Conservation (phyloP, 1,284 basidiomycete genomes). For the Phylloboletellus chloephorus region DNA sequence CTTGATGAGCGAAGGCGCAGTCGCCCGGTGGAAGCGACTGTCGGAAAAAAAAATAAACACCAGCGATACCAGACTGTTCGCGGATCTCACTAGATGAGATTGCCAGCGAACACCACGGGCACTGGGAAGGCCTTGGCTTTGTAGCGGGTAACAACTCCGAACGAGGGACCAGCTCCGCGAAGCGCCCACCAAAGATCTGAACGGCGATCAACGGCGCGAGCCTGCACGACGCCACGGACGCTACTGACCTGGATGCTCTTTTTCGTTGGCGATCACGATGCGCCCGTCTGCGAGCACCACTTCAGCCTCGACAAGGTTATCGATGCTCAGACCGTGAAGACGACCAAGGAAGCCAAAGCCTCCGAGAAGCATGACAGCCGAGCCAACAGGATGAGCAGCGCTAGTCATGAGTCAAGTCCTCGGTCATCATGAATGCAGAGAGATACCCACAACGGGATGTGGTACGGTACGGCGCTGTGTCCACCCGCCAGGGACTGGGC, state of each 20-base stretch:
- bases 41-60: constrained; percentile 2
- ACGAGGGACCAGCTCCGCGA: constrained; percentile 77
- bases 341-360: constrained; percentile 88
- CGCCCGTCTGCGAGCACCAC: constrained; percentile 78
- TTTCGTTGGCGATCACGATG: constrained; percentile 65
- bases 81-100: constrained; percentile 73
- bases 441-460: constrained; percentile 71
- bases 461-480: constrained; percentile 65
- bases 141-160: constrained; percentile 85
- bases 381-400: constrained; percentile 71
- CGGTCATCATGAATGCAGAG: background rate
- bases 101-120: constrained; percentile 85
- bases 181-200: constrained; percentile 86
- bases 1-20: constrained; percentile 80
- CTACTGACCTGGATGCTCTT: constrained; percentile 55
- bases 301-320: constrained; percentile 81
- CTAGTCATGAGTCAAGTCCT: constrained; percentile 32
- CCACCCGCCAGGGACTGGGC: constrained; percentile 47
- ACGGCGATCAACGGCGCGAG: background rate
- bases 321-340: constrained; percentile 78
- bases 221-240: background rate
- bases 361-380: constrained; percentile 79
- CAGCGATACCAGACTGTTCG: background rate
- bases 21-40: constrained; percentile 79
- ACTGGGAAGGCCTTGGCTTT: constrained; percentile 82